Evolutionary conservation across 2,329 filamentous ascomycete species (phyloP), one percentile per base, ranked within the genome.

Genomic region (Pseudonectria foliicola): DNA sequence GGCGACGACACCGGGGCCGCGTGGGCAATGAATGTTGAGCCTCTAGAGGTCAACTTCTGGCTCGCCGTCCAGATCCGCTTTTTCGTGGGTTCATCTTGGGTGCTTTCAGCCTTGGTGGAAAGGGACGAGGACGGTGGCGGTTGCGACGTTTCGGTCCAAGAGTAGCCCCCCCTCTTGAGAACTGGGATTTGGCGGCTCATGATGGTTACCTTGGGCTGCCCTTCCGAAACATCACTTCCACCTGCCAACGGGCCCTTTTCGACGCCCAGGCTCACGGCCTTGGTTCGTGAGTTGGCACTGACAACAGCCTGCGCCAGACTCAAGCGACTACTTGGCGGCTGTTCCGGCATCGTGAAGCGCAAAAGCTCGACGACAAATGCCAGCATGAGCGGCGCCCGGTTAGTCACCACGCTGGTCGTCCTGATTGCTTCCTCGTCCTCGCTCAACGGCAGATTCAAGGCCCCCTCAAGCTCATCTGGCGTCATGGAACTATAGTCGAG

Each of bases 301-400:
- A 93, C 84, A 2, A 92, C 80, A 1, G 85, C 86, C 58, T 94
- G 87, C 0, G 81, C 85, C 13, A 95, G 65, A 53, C 86, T 93
- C 13, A 94, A 64, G 30, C 85, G 71, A 54, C 85, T 90, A n/a
- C 85, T 92, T 3, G 81, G 68, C 3, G 87, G 87, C 55, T 95
- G 88, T 46, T 85, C 80, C 0, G 87, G 84, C 81, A 89, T 90
- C 0, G 85, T 93, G 53, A 82, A 80, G 29, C 83, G 80, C 30
- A 93, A 56, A 31, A 90, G 55, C 40, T 78, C 75, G 11, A 87
- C 74, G 1, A 82, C 79, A 58, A 93, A 93, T 0, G 86, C 86
- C 5, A 94, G 69, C 2, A 94, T 78, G 2, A 94, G 63, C 1
- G 88, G 87, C 3, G 88, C 87, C 26, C 88, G 71, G 51, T 94